Evolutionary conservation across 2,329 filamentous ascomycete species (phyloP), one percentile per base, ranked within the genome.

Genomic region (Endothia cerciana): DNA sequence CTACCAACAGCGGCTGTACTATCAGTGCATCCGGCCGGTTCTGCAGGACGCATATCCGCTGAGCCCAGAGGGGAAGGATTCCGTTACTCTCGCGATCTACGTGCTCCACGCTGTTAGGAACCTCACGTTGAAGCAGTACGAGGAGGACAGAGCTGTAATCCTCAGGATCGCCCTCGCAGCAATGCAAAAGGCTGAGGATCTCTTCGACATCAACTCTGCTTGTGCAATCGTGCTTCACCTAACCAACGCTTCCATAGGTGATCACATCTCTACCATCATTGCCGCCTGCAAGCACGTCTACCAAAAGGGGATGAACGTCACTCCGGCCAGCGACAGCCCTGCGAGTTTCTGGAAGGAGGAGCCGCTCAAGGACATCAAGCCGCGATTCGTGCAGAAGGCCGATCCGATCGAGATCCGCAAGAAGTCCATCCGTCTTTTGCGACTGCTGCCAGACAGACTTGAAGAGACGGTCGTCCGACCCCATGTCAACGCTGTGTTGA

Each of bases 1-100:
- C 1, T 82, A 80, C 78, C 74, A 77, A 66, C 84, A 86, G 66
- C 83, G 82, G 73, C 74, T 81, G 2, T 85, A 85, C 71, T 75
- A 80, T 57, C 76, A 81, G 59, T 73, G 84, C 8, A 78, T 79
- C 30, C 78, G 78, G 69, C 80, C 82, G 3, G 78, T 85, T 72
- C 74, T 85, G 3, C 71, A 74, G 17, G 72, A 74, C 3, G 83
- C 84, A 10, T 77, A 81, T 45, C 78, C 78, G 1, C 69, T 61
- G 33, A 71, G 19, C 22, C 70, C 62, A 67, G 72, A 40, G 69
- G 69, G 30, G 63, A 72, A 57, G 68, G 71, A 22, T 70, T 77
- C n/a, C 10, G 69, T 73, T 1, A 82, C 81, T 66, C 81, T 80
- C 61, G 79, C 82, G 38, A 77, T 85, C 36, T 81, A 79, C 2